A percentile compares a stretch with the other conserved stretches of the same genome.
Conservation (phyloP, 108 stramenopile genomes). For the Epithemia pelagica region DNA sequence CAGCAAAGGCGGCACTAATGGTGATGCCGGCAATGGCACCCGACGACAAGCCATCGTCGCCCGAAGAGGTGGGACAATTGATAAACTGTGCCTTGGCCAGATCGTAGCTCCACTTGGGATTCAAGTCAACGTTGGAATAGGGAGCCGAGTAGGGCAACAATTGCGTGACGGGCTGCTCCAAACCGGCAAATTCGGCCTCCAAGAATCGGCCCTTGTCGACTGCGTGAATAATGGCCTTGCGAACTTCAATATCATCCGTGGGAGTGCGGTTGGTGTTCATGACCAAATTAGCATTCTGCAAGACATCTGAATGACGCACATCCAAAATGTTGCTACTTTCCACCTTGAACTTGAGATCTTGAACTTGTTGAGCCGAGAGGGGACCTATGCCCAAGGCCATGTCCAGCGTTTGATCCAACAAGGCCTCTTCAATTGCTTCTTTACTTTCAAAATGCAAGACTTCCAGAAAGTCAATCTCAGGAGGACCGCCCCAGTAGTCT, state of each 20-base stretch:
- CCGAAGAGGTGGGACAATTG: slow-evolving; percentile 22
- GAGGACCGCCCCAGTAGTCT: slow-evolving; percentile 44
- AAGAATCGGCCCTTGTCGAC: slow-evolving; percentile 51
- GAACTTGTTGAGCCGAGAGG: slow-evolving; percentile 30
- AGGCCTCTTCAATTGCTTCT: slow-evolving; percentile 40
- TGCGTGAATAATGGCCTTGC: slow-evolving; percentile 58
- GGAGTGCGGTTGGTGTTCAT: slow-evolving; percentile 42
- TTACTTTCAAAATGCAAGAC: slow-evolving; percentile 26
- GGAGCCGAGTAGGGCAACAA: slow-evolving; percentile 42
- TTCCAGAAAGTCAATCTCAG: slow-evolving; percentile 36
- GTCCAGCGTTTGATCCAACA: slow-evolving; percentile 38
- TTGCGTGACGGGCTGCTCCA: slow-evolving; percentile 38
- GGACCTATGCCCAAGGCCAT: slow-evolving; percentile 36
- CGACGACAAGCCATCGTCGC: slow-evolving; percentile 1
- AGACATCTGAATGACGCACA: slow-evolving; percentile 35
- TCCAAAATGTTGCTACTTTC: slow-evolving; percentile 24
- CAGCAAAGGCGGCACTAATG: slow-evolving; percentile 15
- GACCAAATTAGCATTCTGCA: slow-evolving; percentile 47
- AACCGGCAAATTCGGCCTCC: slow-evolving; percentile 43
- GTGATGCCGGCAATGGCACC: slow-evolving; percentile 31
- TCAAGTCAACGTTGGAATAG: slow-evolving; percentile 57
- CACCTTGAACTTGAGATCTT: slow-evolving; percentile 27
- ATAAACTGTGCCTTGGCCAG: slow-evolving; percentile 51
- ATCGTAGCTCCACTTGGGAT: slow-evolving; percentile 58
- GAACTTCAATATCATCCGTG: slow-evolving; percentile 37